phyloP scores from a whole-genome alignment of 441 rosid species.

The Populus trichocarpa region DNA sequence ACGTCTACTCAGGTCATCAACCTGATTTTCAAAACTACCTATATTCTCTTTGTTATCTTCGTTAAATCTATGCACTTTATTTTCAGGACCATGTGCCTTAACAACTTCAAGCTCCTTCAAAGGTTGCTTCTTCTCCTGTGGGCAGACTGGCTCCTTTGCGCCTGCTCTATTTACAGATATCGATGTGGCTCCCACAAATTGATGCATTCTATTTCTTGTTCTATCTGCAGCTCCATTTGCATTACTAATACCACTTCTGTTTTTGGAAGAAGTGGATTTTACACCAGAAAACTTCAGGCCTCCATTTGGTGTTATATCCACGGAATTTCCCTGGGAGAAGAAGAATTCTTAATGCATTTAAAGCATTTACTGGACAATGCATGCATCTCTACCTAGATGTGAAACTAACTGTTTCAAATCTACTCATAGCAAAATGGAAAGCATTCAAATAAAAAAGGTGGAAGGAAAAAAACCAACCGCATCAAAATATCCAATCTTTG shows the following conservation, averaged over 20 bases:
- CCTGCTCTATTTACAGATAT: slow-evolving; percentile 2
- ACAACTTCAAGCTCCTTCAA: slow-evolving; percentile 3
- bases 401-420: neutral
- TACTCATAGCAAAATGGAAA: neutral
- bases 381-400: neutral
- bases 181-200: slow-evolving; percentile 3
- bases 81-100: neutral
- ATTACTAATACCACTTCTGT: neutral
- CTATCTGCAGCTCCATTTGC: slow-evolving; percentile 14
- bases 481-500: slow-evolving; percentile 92
- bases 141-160: slow-evolving; percentile 2
- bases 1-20: slow-evolving; percentile 24
- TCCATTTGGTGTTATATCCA: slow-evolving; percentile 17
- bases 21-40: slow-evolving; percentile 21
- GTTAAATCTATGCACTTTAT: neutral
- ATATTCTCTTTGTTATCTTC: slow-evolving; percentile 35
- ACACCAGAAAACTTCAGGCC: slow-evolving; percentile 24
- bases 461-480: slow-evolving; percentile 48
- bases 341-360: neutral
- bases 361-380: neutral
- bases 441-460: neutral
- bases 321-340: slow-evolving; percentile 24
- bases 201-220: slow-evolving; percentile 22
- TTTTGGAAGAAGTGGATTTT: slow-evolving; percentile 7
- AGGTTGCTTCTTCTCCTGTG: slow-evolving; percentile 16